Evolutionary conservation across 805 yeast genomes (phyloP).

Genomic region (Zygosaccharomyces pseudorouxii): DNA sequence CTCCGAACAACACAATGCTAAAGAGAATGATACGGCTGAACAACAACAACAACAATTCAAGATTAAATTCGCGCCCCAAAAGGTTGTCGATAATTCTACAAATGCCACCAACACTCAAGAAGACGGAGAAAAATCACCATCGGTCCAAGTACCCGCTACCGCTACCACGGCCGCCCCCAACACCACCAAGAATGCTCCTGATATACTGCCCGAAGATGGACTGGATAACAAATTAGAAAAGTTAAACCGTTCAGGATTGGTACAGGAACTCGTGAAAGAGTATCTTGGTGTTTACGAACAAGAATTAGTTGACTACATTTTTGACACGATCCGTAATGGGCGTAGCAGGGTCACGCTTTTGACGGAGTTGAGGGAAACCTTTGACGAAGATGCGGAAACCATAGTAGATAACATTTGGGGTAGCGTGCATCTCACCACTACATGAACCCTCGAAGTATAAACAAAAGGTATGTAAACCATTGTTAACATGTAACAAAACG

Average conservation of each 20-base stretch:
- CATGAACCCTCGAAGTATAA: not conserved
- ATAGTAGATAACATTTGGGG: conserved; percentile 32
- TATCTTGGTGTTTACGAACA: conserved; percentile 33
- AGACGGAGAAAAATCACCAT: not conserved
- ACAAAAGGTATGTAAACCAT: not conserved
- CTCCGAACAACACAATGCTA: conserved; percentile 8
- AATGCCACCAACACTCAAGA: conserved; percentile 2
- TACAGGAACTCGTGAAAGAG: conserved; percentile 32
- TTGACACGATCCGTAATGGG: conserved; percentile 28
- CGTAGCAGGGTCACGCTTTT: conserved; percentile 21
- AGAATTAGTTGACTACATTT: conserved; percentile 32
- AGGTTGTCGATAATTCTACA: conserved; percentile 20
- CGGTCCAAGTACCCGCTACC: not conserved
- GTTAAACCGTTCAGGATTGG: conserved; percentile 19
- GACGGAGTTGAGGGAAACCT: conserved; percentile 31
- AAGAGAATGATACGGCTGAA: not conserved
- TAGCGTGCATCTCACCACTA: conserved; percentile 16
- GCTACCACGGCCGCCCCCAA: not conserved
- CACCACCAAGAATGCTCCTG: conserved; percentile 4
- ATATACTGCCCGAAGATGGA: conserved; percentile 14
- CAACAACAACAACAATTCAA: conserved; percentile 17
- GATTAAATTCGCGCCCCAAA: conserved; percentile 27
- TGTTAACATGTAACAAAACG: not conserved
- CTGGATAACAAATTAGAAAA: conserved; percentile 15
- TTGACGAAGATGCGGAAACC: conserved; percentile 31